Conservation (phyloP, 371 early-diverging fungal genomes). For the Rhizomucor miehei region DNA sequence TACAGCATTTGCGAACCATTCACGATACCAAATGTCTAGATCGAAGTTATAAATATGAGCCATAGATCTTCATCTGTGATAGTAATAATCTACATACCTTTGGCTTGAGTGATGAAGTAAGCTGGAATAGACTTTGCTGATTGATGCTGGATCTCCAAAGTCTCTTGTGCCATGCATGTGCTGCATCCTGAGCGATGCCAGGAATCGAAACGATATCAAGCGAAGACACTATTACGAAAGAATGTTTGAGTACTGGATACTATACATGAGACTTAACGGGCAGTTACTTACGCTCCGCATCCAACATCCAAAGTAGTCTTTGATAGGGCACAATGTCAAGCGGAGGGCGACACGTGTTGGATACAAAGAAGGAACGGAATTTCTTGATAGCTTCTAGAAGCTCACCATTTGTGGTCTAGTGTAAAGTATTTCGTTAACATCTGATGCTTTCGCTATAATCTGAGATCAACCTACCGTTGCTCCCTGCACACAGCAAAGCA, state of each 20-base stretch:
- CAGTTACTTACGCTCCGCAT: conserved; percentile 33
- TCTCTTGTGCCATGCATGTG: conserved; percentile 33
- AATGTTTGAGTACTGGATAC: background rate
- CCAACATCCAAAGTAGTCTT: conserved; percentile 64
- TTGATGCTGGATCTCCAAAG: conserved; percentile 40
- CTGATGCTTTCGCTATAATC: no score
- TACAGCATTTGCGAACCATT: conserved; percentile 56
- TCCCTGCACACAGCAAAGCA: background rate
- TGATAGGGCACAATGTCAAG: conserved; percentile 67
- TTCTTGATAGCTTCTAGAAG: background rate
- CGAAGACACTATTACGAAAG: conserved; percentile 16
- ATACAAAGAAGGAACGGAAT: conserved; percentile 27
- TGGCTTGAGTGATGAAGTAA: conserved; percentile 18
- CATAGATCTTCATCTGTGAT: background rate
- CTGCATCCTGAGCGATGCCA: conserved; percentile 42
- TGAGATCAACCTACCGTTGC: no score
- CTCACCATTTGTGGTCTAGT: background rate
- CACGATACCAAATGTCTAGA: conserved; percentile 23
- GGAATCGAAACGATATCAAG: conserved; percentile 16
- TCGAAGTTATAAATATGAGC: conserved; percentile 8
- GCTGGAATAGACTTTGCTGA: conserved; percentile 25
- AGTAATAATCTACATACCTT: conserved; percentile 16
- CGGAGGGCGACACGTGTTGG: conserved; percentile 59
- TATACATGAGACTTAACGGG: background rate
- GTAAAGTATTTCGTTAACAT: no score